Conservation (phyloP, 495 filamentous ascomycete species). For the Tuber aestivum region DNA sequence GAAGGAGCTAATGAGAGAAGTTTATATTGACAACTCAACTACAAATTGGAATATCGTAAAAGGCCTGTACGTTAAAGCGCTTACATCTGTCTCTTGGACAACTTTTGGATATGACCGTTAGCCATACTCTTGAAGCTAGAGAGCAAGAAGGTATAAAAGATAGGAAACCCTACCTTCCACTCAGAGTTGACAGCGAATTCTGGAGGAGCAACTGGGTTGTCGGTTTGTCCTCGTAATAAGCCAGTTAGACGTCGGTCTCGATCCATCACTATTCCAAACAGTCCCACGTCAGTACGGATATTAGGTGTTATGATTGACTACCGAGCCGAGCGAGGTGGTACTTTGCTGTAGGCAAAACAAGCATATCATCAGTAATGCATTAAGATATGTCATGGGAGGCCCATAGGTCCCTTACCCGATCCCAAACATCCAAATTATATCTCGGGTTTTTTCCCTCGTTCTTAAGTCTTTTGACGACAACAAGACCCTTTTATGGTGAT, state of each 20-base stretch:
- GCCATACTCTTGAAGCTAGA: neutral
- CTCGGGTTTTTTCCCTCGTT: conserved; percentile 84
- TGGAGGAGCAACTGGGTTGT: conserved; percentile 67
- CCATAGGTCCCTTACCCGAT: conserved; percentile 61
- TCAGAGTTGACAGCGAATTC: conserved; percentile 94
- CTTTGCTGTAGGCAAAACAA: conserved; percentile 59
- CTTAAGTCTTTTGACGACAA: conserved; percentile 56
- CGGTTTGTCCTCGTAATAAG: conserved; percentile 73
- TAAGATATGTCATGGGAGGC: conserved; percentile 24
- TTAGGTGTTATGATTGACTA: conserved; percentile 1
- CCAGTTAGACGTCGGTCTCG: conserved; percentile 88
- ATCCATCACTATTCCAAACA: conserved; percentile 74
- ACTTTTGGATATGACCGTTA: conserved; percentile 1
- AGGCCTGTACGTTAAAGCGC: neutral
- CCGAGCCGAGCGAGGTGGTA: conserved; percentile 42
- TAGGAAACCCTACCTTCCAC: conserved; percentile 63
- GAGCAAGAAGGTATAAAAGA: neutral
- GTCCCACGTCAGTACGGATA: conserved; percentile 43
- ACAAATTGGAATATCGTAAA: neutral
- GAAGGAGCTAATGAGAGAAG: neutral
- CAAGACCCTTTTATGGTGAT: conserved; percentile 11
- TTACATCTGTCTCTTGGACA: conserved; percentile 2
- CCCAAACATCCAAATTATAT: conserved; percentile 85
- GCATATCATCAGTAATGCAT: conserved; percentile 41
- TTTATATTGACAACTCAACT: conserved; percentile 1